Percentiles rank a stretch among this genome's conserved stretches.
These are phyloP conservation scores for Elaphomyces granulatus DNA, from an alignment of 495 filamentous ascomycete species.

Conservation along the genomic window DNA sequence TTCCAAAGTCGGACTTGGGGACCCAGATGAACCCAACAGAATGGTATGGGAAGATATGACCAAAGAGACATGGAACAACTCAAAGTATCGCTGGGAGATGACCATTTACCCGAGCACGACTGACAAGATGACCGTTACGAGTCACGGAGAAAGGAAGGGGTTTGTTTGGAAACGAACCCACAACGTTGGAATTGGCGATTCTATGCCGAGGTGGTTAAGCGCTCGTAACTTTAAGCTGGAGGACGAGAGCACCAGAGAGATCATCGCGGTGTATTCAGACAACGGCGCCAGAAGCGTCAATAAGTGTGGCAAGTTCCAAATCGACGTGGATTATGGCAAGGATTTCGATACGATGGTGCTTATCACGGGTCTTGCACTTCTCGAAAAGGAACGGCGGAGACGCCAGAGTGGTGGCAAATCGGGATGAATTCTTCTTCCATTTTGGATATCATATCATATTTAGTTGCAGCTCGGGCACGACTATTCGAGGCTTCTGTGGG, in stretches of 20 bases:
- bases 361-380: constrained; percentile 12
- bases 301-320: constrained; percentile 9
- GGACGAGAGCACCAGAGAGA: constrained; percentile 12
- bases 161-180: constrained; percentile 26
- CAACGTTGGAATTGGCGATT: constrained; percentile 11
- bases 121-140: not conserved
- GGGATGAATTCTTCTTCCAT: too few species aligned
- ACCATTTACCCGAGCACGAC: constrained; percentile 1
- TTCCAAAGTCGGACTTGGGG: constrained; percentile 20
- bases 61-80: constrained; percentile 9
- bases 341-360: constrained; percentile 12
- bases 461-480: too few species aligned
- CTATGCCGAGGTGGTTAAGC: constrained; percentile 3
- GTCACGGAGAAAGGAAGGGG: constrained; percentile 5
- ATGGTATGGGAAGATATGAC: constrained; percentile 18
- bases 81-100: constrained; percentile 18
- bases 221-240: constrained; percentile 18
- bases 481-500: too few species aligned
- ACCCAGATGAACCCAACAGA: constrained; percentile 8
- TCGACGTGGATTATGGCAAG: constrained; percentile 9
- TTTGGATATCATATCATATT: too few species aligned
- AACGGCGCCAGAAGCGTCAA: constrained; percentile 7
- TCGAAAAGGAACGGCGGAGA: constrained; percentile 8
- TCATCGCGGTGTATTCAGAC: constrained; percentile 20
- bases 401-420: too few species aligned